Base-by-base conservation (phyloP, 2,329 filamentous ascomycete species). In the Colletotrichum lindemuthianum region DNA sequence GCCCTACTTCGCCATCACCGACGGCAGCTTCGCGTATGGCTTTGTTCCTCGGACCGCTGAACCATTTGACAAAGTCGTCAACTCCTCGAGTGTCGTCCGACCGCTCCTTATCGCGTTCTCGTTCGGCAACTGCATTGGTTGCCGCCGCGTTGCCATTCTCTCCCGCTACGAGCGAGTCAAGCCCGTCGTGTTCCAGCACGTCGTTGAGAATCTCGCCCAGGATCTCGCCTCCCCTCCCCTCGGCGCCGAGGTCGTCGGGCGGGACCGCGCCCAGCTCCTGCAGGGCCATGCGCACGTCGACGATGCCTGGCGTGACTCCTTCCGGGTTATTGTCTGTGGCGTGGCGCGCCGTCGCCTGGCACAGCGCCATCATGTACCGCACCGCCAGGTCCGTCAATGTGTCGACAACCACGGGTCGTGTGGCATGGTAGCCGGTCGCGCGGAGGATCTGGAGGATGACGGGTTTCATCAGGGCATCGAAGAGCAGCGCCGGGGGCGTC, bases 381-480 rank as follows among this genome's bases (percentile, higher is more conserved):
- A 90, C 91, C 0, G 93, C 90, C 8, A 98, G 84, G 77, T 97
- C 93, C 12, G 93, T 92, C n/a, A 97, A 77, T 9, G 92, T 90
- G 78, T 98, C 94, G 61, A 97, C 83, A 7, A 96, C 93, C 4
- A 90, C 90, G 2, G 92, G 90, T 59, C 89, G 89, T 54, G 93
- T 92, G 45, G 90, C 85, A 75, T 96, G 92, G 80, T 96, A 98
- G 74, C 95, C 95, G 32, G 93, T 90, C 36, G 94, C 92, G 73
- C 95, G 93, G 55, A 98, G 88, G 72, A 97, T 95, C 78, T 97
- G 93, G 63, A 98, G 88, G 66, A 97, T 88, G 51, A 90, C 90
- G 2, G 95, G 95, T 45, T 93, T 92, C 61, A 98, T 85, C 68
- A 97, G 89, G 66, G 92, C 90, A 77, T 92, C 90, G 79, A 82